Percentiles rank a stretch among this genome's conserved stretches.
phyloP scores from a whole-genome alignment of 1,139 yeast genomes.

The Protomyces macrosporus region DNA sequence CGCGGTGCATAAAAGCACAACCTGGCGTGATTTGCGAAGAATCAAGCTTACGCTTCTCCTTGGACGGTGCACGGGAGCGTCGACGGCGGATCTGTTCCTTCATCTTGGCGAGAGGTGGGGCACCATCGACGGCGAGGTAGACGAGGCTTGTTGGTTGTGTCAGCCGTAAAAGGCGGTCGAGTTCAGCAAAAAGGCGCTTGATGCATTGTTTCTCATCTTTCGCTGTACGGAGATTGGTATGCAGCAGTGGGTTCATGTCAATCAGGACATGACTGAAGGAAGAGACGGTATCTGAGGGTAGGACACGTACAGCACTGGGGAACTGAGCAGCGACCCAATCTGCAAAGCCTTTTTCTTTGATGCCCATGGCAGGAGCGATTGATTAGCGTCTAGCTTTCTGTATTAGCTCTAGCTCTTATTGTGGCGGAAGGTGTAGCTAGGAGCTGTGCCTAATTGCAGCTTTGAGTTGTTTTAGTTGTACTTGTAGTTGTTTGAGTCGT shows the following conservation, averaged over 20 bases:
- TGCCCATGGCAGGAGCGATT: constrained; percentile 2
- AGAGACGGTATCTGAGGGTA: neutral
- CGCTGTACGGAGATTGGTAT: constrained; percentile 13
- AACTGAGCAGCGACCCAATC: constrained; percentile 13
- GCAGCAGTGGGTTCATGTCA: constrained; percentile 19
- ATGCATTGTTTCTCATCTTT: constrained; percentile 6
- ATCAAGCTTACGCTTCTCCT: constrained; percentile 10
- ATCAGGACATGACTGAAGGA: constrained; percentile 11
- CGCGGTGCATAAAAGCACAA: constrained; percentile 6
- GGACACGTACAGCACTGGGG: constrained; percentile 1
- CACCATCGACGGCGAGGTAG: constrained; percentile 22
- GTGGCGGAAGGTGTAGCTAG: no score
- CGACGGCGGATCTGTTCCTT: constrained; percentile 19
- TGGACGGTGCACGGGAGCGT: constrained; percentile 13
- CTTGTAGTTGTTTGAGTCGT: no score
- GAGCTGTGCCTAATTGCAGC: no score
- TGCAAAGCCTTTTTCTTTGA: constrained; percentile 23
- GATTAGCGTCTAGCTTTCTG: no score
- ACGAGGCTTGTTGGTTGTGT: constrained; percentile 3
- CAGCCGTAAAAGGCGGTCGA: constrained; percentile 10
- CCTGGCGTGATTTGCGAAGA: constrained; percentile 18
- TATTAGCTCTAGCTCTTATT: no score
- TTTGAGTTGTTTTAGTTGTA: no score
- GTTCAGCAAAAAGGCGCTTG: constrained; percentile 2
- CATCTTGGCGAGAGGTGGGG: constrained; percentile 23